These are phyloP conservation scores for Globisporangium acanthophoron DNA, from an alignment of 352 stramenopile species.

Conservation along the genomic window DNA sequence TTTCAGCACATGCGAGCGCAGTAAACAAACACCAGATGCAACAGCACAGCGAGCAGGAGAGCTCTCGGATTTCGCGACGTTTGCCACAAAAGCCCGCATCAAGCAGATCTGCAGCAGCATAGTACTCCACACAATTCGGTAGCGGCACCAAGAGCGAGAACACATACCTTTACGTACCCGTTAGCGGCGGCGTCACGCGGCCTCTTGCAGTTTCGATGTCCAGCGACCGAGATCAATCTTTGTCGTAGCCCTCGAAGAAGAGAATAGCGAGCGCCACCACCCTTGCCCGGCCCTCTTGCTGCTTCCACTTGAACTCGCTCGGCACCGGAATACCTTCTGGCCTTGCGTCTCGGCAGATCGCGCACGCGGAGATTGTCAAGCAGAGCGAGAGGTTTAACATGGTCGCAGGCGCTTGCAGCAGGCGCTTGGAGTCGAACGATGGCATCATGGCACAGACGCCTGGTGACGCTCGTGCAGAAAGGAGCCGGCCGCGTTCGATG, in stretches of 20 bases:
- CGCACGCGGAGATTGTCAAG: background rate
- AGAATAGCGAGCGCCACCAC: background rate
- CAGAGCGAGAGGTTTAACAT: background rate
- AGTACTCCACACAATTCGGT: too few relatives aligned
- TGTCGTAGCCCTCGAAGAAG: background rate
- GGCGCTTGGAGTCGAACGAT: background rate
- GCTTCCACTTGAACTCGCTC: background rate
- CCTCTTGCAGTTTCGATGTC: too few relatives aligned
- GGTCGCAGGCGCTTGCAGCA: background rate
- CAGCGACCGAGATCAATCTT: too few relatives aligned
- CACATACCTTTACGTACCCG: too few relatives aligned
- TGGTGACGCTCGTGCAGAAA: background rate
- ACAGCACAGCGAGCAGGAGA: too few relatives aligned
- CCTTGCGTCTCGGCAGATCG: background rate
- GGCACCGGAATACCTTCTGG: background rate
- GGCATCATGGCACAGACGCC: background rate
- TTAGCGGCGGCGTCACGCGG: too few relatives aligned
- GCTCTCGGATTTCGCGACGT: too few relatives aligned
- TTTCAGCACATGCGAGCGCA: too few relatives aligned
- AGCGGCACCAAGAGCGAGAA: too few relatives aligned
- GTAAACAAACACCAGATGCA: too few relatives aligned
- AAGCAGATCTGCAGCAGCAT: too few relatives aligned
- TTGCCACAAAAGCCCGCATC: too few relatives aligned
- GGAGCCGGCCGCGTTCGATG: background rate
- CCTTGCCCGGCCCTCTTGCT: background rate